Conservation (phyloP, 306 rosid genomes). For the Dicorynia guianensis region DNA sequence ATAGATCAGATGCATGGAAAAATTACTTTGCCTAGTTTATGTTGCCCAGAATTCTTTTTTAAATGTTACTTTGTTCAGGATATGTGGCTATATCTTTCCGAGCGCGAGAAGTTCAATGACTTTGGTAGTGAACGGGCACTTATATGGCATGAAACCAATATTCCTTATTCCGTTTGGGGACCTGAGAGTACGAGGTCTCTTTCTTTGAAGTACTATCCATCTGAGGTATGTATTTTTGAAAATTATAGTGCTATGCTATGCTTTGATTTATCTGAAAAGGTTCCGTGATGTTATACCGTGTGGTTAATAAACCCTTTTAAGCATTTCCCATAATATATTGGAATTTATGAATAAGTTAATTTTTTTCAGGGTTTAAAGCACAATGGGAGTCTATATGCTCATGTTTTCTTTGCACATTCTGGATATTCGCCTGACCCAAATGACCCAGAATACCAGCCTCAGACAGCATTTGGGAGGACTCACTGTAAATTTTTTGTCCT, state of each 20-base stretch:
- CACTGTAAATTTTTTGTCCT: slow-evolving; percentile 58
- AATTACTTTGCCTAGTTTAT: neutral
- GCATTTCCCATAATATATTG: slow-evolving; percentile 9
- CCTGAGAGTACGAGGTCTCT: slow-evolving; percentile 68
- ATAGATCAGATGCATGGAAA: neutral
- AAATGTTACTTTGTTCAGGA: slow-evolving; percentile 61
- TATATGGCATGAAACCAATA: slow-evolving; percentile 90
- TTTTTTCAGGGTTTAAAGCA: slow-evolving; percentile 70
- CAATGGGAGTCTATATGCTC: slow-evolving; percentile 85
- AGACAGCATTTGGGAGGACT: slow-evolving; percentile 76
- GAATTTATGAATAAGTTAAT: slow-evolving; percentile 29
- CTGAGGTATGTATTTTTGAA: slow-evolving; percentile 66
- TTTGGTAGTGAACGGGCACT: slow-evolving; percentile 77
- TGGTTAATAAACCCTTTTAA: slow-evolving; percentile 16
- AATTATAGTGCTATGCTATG: slow-evolving; percentile 11
- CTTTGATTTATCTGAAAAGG: slow-evolving; percentile 4
- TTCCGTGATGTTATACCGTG: neutral
- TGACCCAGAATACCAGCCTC: slow-evolving; percentile 88
- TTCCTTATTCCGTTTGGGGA: slow-evolving; percentile 86
- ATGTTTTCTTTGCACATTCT: slow-evolving; percentile 88
- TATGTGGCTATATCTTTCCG: slow-evolving; percentile 93
- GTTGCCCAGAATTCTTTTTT: slow-evolving; percentile 7
- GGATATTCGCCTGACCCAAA: slow-evolving; percentile 88
- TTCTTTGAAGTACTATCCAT: slow-evolving; percentile 66
- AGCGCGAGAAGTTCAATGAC: slow-evolving; percentile 77